phyloP scores from a whole-genome alignment of 1,284 basidiomycete species.

The Cystobasidium sp. region DNA sequence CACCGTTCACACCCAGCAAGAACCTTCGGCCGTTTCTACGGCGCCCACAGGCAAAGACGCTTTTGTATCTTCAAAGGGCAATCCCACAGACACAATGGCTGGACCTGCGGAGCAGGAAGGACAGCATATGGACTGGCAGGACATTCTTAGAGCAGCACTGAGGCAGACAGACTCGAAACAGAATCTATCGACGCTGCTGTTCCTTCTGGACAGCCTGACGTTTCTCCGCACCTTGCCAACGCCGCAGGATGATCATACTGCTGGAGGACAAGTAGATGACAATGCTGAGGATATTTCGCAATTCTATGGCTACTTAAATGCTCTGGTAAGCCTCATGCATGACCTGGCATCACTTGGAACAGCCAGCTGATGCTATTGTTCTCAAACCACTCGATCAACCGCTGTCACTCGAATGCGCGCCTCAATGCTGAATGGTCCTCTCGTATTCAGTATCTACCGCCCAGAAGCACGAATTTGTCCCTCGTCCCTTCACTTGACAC shows the following conservation, averaged over 20 bases:
- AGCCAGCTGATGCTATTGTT: too few relatives aligned
- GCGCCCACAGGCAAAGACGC: not conserved
- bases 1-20: not conserved
- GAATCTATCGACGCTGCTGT: constrained; percentile 22
- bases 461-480: too few relatives aligned
- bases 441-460: too few relatives aligned
- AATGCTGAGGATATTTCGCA: not conserved
- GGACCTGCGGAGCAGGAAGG: not conserved
- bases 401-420: too few relatives aligned
- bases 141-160: not conserved
- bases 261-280: not conserved
- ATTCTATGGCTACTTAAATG: not conserved
- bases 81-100: not conserved
- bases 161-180: not conserved
- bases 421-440: too few relatives aligned
- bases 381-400: too few relatives aligned
- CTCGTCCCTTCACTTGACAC: too few relatives aligned
- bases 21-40: not conserved
- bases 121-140: constrained; percentile 10
- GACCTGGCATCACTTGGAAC: too few relatives aligned
- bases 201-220: constrained; percentile 30
- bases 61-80: constrained; percentile 12
- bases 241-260: not conserved
- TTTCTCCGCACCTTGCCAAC: constrained; percentile 2
- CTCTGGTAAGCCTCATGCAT: too few relatives aligned